Conservation (phyloP, 495 filamentous ascomycete species). For the Amphirosellinia nigrospora region DNA sequence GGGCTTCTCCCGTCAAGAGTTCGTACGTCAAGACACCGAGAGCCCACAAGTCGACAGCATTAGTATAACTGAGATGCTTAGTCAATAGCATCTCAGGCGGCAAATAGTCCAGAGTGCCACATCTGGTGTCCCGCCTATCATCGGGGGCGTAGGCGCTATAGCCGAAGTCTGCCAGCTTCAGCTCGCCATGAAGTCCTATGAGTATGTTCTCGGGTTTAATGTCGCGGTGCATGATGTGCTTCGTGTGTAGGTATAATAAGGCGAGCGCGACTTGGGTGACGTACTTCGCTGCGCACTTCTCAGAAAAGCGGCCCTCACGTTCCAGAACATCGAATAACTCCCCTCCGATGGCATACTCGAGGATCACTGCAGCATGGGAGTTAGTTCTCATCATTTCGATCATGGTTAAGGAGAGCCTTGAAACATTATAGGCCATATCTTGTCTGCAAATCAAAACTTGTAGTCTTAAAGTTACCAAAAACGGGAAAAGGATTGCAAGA, state of each 20-base stretch:
- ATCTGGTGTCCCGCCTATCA: constrained; percentile 71
- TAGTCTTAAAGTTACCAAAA: neutral
- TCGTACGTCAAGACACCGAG: constrained; percentile 81
- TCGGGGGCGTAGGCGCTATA: constrained; percentile 63
- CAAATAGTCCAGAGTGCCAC: constrained; percentile 62
- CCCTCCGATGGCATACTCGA: constrained; percentile 95
- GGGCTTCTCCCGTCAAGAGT: constrained; percentile 76
- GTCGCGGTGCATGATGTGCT: constrained; percentile 75
- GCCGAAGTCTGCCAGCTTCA: constrained; percentile 75
- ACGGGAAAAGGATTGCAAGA: neutral
- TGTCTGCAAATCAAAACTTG: neutral
- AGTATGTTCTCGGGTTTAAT: constrained; percentile 80
- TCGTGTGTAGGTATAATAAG: neutral
- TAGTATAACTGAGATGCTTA: constrained; percentile 60
- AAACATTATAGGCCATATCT: neutral
- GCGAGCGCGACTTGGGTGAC: constrained; percentile 88
- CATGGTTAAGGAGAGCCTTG: neutral
- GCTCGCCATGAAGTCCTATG: constrained; percentile 61
- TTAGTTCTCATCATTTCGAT: neutral
- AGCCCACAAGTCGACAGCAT: constrained; percentile 80
- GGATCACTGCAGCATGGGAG: constrained; percentile 59
- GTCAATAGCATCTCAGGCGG: constrained; percentile 42
- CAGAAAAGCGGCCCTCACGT: constrained; percentile 83
- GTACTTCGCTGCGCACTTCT: constrained; percentile 94
- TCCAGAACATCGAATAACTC: constrained; percentile 95